Percentiles rank a stretch among this genome's conserved stretches.
Evolutionary conservation across 768 basidiomycete species (phyloP).

Genomic region (Lenzites betulinus): DNA sequence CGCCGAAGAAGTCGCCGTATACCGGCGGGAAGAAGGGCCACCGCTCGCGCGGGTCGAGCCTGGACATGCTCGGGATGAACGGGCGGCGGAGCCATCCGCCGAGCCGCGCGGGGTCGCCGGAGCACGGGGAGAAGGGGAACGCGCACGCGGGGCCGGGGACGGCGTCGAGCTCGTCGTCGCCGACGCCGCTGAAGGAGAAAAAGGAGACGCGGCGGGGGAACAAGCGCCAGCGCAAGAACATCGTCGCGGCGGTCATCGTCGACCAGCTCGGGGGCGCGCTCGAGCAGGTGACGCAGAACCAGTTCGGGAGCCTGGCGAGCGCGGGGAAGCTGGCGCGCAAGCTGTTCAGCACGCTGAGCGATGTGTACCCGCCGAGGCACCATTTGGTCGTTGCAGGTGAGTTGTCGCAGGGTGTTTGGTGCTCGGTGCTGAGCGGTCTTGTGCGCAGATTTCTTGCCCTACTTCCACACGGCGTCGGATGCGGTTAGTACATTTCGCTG

Average conservation of each 20-base stretch:
- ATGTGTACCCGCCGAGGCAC: constrained; percentile 57
- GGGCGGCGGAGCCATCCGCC: constrained; percentile 4
- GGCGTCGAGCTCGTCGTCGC: constrained; percentile 26
- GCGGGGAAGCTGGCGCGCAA: constrained; percentile 70
- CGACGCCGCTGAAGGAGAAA: constrained; percentile 16
- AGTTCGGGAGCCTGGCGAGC: constrained; percentile 58
- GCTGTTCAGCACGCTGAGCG: constrained; percentile 62
- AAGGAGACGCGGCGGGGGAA: constrained; percentile 14
- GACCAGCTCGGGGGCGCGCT: constrained; percentile 71
- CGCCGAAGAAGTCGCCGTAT: constrained; percentile 43
- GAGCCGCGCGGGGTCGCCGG: constrained; percentile 3
- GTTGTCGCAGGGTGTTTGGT: constrained; percentile 13
- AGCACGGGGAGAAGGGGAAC: not conserved
- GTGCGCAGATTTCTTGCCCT: constrained; percentile 69
- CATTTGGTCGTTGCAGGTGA: constrained; percentile 69
- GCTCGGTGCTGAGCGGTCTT: constrained; percentile 1
- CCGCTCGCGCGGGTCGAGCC: constrained; percentile 31
- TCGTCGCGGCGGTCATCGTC: constrained; percentile 66
- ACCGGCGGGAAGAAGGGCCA: constrained; percentile 41
- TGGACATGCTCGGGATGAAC: constrained; percentile 19
- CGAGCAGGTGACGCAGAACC: constrained; percentile 63
- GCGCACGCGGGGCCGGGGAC: constrained; percentile 1
- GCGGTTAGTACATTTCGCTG: constrained; percentile 48
- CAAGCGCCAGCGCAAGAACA: constrained; percentile 37
- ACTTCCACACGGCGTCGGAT: constrained; percentile 70